Percentiles rank a stretch among this genome's conserved stretches.
These are phyloP conservation scores for Priceomyces haplophilus DNA, from an alignment of 805 yeast species.

Conservation along the genomic window DNA sequence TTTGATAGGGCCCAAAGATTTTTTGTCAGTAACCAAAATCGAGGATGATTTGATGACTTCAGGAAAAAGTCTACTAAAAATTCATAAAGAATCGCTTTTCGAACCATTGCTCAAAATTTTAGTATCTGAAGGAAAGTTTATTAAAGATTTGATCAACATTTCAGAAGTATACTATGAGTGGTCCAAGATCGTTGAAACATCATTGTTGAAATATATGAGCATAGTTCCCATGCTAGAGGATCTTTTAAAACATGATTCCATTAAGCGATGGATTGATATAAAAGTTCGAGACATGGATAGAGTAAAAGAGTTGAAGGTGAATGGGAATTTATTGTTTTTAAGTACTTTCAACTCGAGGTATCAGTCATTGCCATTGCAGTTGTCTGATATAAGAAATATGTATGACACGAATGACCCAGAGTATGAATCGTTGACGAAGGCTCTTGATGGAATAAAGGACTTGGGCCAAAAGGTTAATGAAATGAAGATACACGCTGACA, in stretches of 20 bases:
- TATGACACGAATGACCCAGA: conserved; percentile 48
- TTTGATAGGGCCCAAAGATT: conserved; percentile 18
- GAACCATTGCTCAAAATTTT: conserved; percentile 58
- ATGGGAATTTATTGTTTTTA: conserved; percentile 37
- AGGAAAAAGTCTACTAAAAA: conserved; percentile 51
- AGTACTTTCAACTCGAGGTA: conserved; percentile 44
- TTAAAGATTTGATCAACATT: conserved; percentile 47
- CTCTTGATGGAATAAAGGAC: conserved; percentile 51
- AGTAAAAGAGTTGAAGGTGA: conserved; percentile 43
- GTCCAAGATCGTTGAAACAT: conserved; percentile 54
- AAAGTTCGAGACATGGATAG: conserved; percentile 50
- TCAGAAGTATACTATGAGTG: conserved; percentile 64
- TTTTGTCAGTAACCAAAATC: conserved; percentile 43
- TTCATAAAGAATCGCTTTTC: conserved; percentile 53
- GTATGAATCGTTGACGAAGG: conserved; percentile 46
- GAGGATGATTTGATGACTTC: conserved; percentile 56
- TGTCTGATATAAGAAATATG: conserved; percentile 52
- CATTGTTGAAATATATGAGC: conserved; percentile 59
- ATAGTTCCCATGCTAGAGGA: conserved; percentile 60
- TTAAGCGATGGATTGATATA: conserved; percentile 57
- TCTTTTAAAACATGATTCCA: conserved; percentile 46
- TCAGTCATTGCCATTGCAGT: conserved; percentile 57
- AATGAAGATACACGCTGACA: conserved; percentile 59
- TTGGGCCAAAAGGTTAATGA: conserved; percentile 61
- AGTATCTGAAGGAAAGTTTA: conserved; percentile 61